Evolutionary conservation across 2,329 filamentous ascomycete species (phyloP).

Genomic region (Ramichloridium luteum): DNA sequence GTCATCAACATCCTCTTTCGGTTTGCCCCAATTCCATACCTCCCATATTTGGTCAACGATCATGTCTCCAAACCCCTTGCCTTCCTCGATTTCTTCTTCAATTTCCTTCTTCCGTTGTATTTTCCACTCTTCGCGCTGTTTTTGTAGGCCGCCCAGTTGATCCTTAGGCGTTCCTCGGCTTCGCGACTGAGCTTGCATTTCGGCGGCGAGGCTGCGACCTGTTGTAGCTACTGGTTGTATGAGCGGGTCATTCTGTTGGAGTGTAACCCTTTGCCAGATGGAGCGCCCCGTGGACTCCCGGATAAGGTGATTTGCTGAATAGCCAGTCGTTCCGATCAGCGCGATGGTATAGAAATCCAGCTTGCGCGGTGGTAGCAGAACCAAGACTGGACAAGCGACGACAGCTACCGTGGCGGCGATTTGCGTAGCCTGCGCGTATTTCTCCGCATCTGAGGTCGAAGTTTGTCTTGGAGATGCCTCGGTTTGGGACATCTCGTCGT

Average conservation of each 20-base stretch:
- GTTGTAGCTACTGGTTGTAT: neutral
- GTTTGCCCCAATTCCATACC: conserved; percentile 26
- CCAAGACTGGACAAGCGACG: conserved; percentile 43
- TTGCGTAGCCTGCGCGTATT: conserved; percentile 27
- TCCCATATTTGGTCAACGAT: conserved; percentile 29
- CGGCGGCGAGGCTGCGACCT: conserved; percentile 7
- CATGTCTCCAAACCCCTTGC: conserved; percentile 27
- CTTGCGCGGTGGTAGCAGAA: conserved; percentile 48
- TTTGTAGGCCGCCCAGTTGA: conserved; percentile 10
- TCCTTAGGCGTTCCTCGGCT: neutral
- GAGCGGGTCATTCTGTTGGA: conserved; percentile 5
- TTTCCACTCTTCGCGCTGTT: conserved; percentile 34
- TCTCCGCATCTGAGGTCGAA: conserved; percentile 4
- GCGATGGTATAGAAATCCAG: conserved; percentile 48
- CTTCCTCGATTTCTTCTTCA: conserved; percentile 29
- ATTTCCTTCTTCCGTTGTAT: conserved; percentile 32
- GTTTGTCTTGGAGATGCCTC: too few species aligned
- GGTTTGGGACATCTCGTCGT: neutral
- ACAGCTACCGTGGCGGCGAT: conserved; percentile 38
- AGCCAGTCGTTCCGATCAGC: conserved; percentile 37
- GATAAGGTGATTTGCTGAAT: conserved; percentile 39
- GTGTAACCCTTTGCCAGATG: conserved; percentile 21
- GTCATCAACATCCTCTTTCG: conserved; percentile 23
- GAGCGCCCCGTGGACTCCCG: conserved; percentile 23
- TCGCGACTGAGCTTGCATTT: conserved; percentile 11